A percentile compares a stretch with the other conserved stretches of the same genome.
Evolutionary conservation across 495 filamentous ascomycete genomes (phyloP).

Genomic region (Astrothelium macrocarpum): DNA sequence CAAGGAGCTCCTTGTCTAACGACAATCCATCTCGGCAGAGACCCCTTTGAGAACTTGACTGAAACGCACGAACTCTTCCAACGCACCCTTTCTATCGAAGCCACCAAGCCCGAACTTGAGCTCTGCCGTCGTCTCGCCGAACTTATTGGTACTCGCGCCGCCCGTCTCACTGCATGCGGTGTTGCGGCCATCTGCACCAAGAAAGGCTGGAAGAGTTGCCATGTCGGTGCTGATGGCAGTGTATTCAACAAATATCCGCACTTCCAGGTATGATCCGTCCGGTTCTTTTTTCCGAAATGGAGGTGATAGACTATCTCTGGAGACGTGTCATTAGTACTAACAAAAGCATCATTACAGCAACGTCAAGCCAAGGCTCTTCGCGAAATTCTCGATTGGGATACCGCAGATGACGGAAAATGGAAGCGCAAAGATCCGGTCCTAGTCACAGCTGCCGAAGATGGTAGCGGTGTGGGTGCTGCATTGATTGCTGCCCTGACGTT

Average conservation of each 20-base stretch:
- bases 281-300: neutral
- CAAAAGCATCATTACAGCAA: conserved; percentile 23
- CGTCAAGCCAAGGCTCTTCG: conserved; percentile 80
- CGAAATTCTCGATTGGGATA: conserved; percentile 88
- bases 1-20: neutral
- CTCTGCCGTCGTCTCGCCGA: conserved; percentile 80
- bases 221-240: conserved; percentile 90
- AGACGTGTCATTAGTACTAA: conserved; percentile 1
- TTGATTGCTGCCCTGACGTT: conserved; percentile 89
- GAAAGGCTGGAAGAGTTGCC: conserved; percentile 78
- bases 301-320: neutral
- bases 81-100: conserved; percentile 55
- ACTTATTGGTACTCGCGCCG: conserved; percentile 87
- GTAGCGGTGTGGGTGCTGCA: conserved; percentile 90
- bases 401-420: conserved; percentile 52
- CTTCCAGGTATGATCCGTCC: conserved; percentile 53
- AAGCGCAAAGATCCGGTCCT: conserved; percentile 58
- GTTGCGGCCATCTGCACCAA: conserved; percentile 93
- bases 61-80: conserved; percentile 77
- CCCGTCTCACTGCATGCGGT: conserved; percentile 85
- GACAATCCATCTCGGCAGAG: conserved; percentile 35
- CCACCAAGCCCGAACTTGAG: conserved; percentile 68
- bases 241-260: conserved; percentile 99
- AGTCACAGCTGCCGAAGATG: conserved; percentile 84
- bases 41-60: conserved; percentile 86